Conservation (phyloP, 805 yeast genomes). For the Metschnikowia kunwiensis region DNA sequence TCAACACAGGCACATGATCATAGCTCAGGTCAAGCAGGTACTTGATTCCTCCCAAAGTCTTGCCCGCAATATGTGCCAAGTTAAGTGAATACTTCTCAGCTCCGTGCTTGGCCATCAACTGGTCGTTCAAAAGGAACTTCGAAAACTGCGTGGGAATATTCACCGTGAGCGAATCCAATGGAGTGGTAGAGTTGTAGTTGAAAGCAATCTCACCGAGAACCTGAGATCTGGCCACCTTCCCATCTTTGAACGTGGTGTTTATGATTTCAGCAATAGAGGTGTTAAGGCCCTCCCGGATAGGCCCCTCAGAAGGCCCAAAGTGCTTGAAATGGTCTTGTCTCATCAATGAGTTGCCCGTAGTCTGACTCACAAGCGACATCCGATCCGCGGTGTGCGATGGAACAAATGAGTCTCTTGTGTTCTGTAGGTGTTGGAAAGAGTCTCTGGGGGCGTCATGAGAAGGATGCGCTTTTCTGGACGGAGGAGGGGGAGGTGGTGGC, state of each 20-base stretch:
- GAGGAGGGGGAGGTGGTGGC: slow-evolving; percentile 62
- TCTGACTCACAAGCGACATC: slow-evolving; percentile 31
- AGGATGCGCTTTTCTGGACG: slow-evolving; percentile 46
- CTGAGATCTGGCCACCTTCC: slow-evolving; percentile 55
- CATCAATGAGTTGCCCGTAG: slow-evolving; percentile 42
- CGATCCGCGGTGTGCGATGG: slow-evolving; percentile 16
- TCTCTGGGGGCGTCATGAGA: slow-evolving; percentile 10
- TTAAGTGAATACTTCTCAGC: slow-evolving; percentile 39
- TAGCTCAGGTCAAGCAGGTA: slow-evolving; percentile 54
- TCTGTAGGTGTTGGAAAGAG: slow-evolving; percentile 44
- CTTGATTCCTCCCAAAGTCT: slow-evolving; percentile 78
- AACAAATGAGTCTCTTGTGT: slow-evolving; percentile 33
- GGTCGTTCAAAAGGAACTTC: slow-evolving; percentile 42
- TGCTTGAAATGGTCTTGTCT: slow-evolving; percentile 48
- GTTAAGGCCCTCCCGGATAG: slow-evolving; percentile 52
- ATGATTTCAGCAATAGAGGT: slow-evolving; percentile 85
- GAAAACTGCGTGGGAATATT: slow-evolving; percentile 48
- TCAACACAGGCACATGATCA: slow-evolving; percentile 56
- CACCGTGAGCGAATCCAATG: slow-evolving; percentile 32
- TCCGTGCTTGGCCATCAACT: slow-evolving; percentile 29
- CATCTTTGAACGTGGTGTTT: slow-evolving; percentile 71
- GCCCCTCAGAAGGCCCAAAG: slow-evolving; percentile 15
- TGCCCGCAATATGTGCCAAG: slow-evolving; percentile 52
- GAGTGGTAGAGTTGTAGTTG: slow-evolving; percentile 46
- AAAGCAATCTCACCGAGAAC: slow-evolving; percentile 85